Base-by-base conservation (phyloP, 1,139 yeast genomes). In the Lodderomyces orthopsilosis region DNA sequence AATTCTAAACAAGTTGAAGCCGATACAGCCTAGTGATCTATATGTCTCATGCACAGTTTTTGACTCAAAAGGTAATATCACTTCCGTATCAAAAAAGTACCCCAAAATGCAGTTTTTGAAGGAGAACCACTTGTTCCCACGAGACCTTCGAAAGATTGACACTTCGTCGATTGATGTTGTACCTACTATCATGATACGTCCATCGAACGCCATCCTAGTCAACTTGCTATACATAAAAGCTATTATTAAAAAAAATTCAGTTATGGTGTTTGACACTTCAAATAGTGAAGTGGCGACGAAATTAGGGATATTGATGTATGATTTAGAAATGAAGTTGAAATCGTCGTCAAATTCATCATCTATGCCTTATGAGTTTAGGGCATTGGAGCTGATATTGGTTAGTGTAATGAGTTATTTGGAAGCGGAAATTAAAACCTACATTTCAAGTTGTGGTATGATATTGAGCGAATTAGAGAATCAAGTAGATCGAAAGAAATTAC, bases 201-300 rank as follows among this genome's bases (percentile, higher is more conserved):
- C 84, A 26, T 66, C 70, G 5, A 79, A 81, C 54, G 85, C 95
- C 33, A 86, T 91, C 23, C 66, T 93, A 40, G 81, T 93, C 38
- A 90, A 88, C 56, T 66, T 93, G 46, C 67, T 91, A 40, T 95
- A 93, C 59, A 87, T 93, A 34, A 84, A 90, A 51, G 96, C 98
- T 1, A 73, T 93, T 41, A 81, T 93, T 28, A 87, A 87, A 56
- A 79, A 83, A 23, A 94, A 91, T 56, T 70, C 78, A 50, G 94
- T 93, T 9, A 81, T 88, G 62, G 77, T 93, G 6, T 93, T 93
- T 61, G 96, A 93, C 58, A 78, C 83, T 13, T 75, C 85, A 59
- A 65, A 79, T 46, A 58, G 84, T 56, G 62, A 73, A 60, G 53
- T 75, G 68, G 56, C 83, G 74, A 67, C 57, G 42, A 81, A 83